phyloP scores from a whole-genome alignment of 1,284 basidiomycete species.

The Kwoniella shivajii region DNA sequence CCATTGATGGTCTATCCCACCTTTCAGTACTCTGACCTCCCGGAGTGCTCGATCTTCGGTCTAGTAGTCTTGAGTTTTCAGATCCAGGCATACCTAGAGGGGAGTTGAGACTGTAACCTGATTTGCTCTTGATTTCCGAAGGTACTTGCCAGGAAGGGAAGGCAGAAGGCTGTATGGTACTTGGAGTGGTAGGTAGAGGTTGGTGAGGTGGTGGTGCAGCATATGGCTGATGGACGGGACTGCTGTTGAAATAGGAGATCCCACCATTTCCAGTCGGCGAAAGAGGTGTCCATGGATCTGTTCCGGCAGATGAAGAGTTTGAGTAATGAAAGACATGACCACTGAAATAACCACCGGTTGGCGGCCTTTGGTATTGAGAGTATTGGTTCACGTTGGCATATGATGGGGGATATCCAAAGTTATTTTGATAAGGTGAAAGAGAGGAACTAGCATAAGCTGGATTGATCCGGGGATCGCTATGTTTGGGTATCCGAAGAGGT shows the following conservation, averaged over 20 bases:
- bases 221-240: neutral
- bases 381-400: neutral
- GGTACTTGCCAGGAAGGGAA: conserved; percentile 10
- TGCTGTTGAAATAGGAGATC: neutral
- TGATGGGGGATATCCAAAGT: conserved; percentile 3
- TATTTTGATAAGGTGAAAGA: neutral
- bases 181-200: neutral
- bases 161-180: conserved; percentile 12
- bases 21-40: conserved; percentile 2
- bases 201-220: neutral
- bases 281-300: conserved; percentile 12
- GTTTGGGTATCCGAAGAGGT: conserved; percentile 7
- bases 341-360: neutral
- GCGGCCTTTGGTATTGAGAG: neutral
- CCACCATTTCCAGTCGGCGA: conserved; percentile 4
- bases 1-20: conserved; percentile 6
- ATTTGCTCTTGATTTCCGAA: neutral
- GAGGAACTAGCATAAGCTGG: conserved; percentile 3
- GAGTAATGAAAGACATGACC: conserved; percentile 9
- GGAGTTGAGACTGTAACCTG: conserved; percentile 2
- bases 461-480: neutral
- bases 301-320: conserved; percentile 7
- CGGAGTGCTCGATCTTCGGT: conserved; percentile 10
- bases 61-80: neutral
- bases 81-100: conserved; percentile 1